Conservation (phyloP, 2,329 filamentous ascomycete genomes). For the Ceratocystis eucalypticola region DNA sequence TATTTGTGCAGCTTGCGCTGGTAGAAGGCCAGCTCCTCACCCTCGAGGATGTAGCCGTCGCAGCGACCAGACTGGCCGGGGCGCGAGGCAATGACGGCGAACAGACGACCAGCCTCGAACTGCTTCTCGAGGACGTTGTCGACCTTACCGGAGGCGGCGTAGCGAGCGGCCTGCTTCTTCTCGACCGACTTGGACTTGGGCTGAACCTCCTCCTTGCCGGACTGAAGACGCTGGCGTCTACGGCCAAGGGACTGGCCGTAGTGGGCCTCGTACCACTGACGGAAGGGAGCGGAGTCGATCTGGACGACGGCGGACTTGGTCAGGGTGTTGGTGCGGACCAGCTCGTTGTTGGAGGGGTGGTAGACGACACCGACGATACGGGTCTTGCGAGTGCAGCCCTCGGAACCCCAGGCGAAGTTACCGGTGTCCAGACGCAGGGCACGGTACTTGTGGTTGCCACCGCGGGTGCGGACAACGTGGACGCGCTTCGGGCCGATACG, state of each 20-base stretch:
- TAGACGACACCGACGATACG: slow-evolving; percentile 96
- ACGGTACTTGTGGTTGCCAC: slow-evolving; percentile 99
- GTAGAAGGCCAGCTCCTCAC: slow-evolving; percentile 99
- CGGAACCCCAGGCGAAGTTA: slow-evolving; percentile 99
- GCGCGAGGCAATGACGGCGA: slow-evolving; percentile 80
- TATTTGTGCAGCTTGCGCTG: slow-evolving; percentile 99
- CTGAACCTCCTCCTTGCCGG: slow-evolving; percentile 44
- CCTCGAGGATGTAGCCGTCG: slow-evolving; percentile 97
- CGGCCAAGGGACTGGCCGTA: slow-evolving; percentile 86
- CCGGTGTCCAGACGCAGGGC: slow-evolving; percentile 95
- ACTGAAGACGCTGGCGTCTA: slow-evolving; percentile 73
- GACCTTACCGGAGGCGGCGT: slow-evolving; percentile 77
- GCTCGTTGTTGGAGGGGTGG: slow-evolving; percentile 99
- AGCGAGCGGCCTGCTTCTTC: slow-evolving; percentile 90
- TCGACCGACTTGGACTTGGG: slow-evolving; percentile 95
- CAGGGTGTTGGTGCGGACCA: slow-evolving; percentile 99
- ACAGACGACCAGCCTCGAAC: slow-evolving; percentile 98
- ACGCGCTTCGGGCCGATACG: slow-evolving; percentile 96
- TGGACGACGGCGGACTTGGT: slow-evolving; percentile 98
- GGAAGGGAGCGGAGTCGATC: slow-evolving; percentile 96
- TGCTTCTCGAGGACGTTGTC: slow-evolving; percentile 88
- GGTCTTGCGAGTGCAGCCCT: slow-evolving; percentile 96
- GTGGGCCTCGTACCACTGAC: slow-evolving; percentile 99
- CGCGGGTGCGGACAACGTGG: slow-evolving; percentile 91
- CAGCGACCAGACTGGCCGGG: slow-evolving; percentile 93